Base-by-base conservation (phyloP, 2,329 filamentous ascomycete species). In the Phaeosphaeria sp. region DNA sequence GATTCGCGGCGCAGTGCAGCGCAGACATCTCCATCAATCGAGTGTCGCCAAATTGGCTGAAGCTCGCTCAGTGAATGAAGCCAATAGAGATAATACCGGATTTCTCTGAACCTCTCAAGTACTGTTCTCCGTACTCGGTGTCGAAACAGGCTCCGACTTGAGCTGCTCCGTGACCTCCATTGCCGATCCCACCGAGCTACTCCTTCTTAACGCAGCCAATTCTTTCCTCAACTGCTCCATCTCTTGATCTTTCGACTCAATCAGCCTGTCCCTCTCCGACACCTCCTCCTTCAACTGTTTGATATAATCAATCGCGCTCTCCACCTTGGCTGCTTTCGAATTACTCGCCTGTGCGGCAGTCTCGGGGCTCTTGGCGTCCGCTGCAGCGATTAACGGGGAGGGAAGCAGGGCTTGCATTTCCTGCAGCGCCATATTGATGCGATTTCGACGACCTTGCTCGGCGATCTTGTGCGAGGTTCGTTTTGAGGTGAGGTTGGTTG, bases 401-500 rank as follows among this genome's bases (percentile, higher is more conserved):
- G 95, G 94, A n/a, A 99, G 81, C 2, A 99, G 82, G 0, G 88
- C 85, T 50, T 95, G 93, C 76, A 99, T 97, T 75, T 97, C 91
- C 67, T 94, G 92, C 21, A 99, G 82, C 0, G 95, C 95, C 53
- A 89, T 91, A 75, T 99, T 99, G 78, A 99, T 98, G 48, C 95
- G 88, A 74, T 99, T 98, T 57, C 95, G 85, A 48, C 95, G 88
- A 6, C 95, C 95, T 80, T 99, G 95, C 79, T 99, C 95, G 18
- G 95, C 95, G 65, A 99, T 92, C 78, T 99, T 99, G 81, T 99
- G 95, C 44, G 93, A 97, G 1, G 95, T 98, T 52, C 94, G 90
- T 81, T 99, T 99, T 2, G 93, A 97, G 0, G 93, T 97, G 24
- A 99, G 81, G 64, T 97, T 97, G 21, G 93, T 96, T 6, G 93